Evolutionary conservation across 2,329 filamentous ascomycete genomes (phyloP), one percentile per base, ranked within the genome.

Genomic region (Sporothrix variecibatus): DNA sequence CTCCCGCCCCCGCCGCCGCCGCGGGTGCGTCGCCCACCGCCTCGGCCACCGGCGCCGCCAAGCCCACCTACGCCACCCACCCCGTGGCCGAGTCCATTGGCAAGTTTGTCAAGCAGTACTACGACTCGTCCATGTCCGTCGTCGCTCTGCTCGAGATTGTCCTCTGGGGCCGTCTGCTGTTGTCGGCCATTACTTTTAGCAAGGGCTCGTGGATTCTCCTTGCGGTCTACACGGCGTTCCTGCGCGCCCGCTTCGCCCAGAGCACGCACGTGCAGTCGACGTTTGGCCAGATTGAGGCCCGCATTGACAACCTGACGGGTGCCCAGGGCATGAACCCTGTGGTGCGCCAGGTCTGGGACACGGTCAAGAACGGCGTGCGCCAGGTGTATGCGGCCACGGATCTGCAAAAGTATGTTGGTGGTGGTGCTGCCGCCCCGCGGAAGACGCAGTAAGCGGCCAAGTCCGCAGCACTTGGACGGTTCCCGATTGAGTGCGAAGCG

Each of bases 101-200:
- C 78, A 88, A 88, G 80, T 99, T 99, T 80, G 94, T 99, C 83
- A 98, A 98, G 90, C 90, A 94, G 82, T 98, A 98, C 89, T 99
- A 99, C 82, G 96, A 99, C 82, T 86, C 90, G 76, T 97, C 94
- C 83, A 99, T 99, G 96, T 93, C 93, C 74, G 86, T 98, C 75
- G 96, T 99, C 43, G 93, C 95, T 51, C 86, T 87, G 65, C 93
- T 99, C 75, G 96, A 99, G 86, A 94, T 98, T 78, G 84, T 89
- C 56, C 90, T 98, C 75, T 97, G 95, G 91, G 86, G 93, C 83
- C 94, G 96, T 80, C 86, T 99, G 73, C 81, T 97, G 68, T 84
- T 94, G 72, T 92, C 93, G 43, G 94, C 94, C 76, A 84, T 98
- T 76, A 87, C 97, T 78, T 98, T 98, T 89, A 91, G 92, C 85